A percentile compares a stretch with the other conserved stretches of the same genome.
Evolutionary conservation across 2,329 filamentous ascomycete genomes (phyloP).

Genomic region (Talaromyces sp.): DNA sequence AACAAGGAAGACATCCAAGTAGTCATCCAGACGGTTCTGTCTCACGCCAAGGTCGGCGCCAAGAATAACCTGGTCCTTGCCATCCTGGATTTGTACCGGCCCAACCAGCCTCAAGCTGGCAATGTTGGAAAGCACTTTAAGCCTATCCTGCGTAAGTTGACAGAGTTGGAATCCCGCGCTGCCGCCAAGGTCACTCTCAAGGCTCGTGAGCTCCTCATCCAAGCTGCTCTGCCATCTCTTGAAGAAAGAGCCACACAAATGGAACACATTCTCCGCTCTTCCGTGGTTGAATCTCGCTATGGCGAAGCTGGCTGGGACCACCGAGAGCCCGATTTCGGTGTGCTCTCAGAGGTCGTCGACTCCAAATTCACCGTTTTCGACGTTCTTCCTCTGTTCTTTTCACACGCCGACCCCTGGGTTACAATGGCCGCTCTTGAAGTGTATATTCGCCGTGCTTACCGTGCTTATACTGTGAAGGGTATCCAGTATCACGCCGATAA

Average conservation of each 20-base stretch:
- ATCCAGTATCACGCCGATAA: slow-evolving; percentile 77
- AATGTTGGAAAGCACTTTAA: slow-evolving; percentile 87
- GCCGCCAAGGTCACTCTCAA: slow-evolving; percentile 96
- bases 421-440: slow-evolving; percentile 90
- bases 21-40: slow-evolving; percentile 84
- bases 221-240: slow-evolving; percentile 90
- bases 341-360: slow-evolving; percentile 96
- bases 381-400: slow-evolving; percentile 91
- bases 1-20: slow-evolving; percentile 86
- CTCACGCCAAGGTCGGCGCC: slow-evolving; percentile 82
- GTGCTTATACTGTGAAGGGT: slow-evolving; percentile 85
- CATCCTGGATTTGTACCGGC: slow-evolving; percentile 88
- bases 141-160: slow-evolving; percentile 73
- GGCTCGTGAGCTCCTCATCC: slow-evolving; percentile 93
- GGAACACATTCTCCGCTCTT: slow-evolving; percentile 96
- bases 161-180: slow-evolving; percentile 78
- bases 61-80: slow-evolving; percentile 94
- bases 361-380: slow-evolving; percentile 99
- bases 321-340: slow-evolving; percentile 79
- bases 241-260: slow-evolving; percentile 94
- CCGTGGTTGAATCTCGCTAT: slow-evolving; percentile 93
- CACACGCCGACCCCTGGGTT: slow-evolving; percentile 89
- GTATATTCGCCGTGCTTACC: slow-evolving; percentile 92
- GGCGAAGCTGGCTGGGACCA: slow-evolving; percentile 97
- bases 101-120: slow-evolving; percentile 85